Conservation (phyloP, 768 basidiomycete genomes). For the Coprinellus micaceus region DNA sequence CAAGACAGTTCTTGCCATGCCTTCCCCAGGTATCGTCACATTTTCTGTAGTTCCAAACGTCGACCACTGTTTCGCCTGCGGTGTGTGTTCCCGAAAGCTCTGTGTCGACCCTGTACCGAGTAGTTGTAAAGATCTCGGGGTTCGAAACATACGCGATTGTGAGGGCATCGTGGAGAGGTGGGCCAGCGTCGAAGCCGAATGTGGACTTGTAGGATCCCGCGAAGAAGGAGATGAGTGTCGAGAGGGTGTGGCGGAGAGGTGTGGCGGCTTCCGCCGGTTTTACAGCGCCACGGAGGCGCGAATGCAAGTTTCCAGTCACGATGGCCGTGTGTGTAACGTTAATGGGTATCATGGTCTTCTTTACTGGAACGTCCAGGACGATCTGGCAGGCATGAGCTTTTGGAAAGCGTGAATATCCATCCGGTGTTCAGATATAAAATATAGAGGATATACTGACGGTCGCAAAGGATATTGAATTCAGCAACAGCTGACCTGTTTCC, state of each 20-base stretch:
- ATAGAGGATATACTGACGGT: constrained; percentile 51
- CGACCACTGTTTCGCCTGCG: constrained; percentile 76
- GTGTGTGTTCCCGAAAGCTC: constrained; percentile 67
- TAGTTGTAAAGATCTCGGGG: constrained; percentile 62
- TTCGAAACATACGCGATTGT: constrained; percentile 72
- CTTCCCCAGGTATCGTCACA: constrained; percentile 71
- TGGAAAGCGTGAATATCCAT: neutral
- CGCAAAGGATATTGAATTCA: constrained; percentile 80
- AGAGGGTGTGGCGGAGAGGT: constrained; percentile 67
- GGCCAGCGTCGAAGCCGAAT: constrained; percentile 81
- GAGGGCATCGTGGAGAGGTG: constrained; percentile 84
- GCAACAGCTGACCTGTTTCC: constrained; percentile 80
- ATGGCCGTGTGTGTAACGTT: constrained; percentile 89
- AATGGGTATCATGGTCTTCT: constrained; percentile 74
- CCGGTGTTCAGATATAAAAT: neutral
- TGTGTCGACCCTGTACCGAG: constrained; percentile 77
- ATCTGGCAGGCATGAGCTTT: constrained; percentile 81
- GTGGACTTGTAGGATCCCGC: constrained; percentile 66
- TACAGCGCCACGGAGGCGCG: constrained; percentile 32
- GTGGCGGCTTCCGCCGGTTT: constrained; percentile 23
- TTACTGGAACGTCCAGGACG: constrained; percentile 67
- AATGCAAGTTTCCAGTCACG: constrained; percentile 53
- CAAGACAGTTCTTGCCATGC: constrained; percentile 70
- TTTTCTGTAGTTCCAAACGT: constrained; percentile 61
- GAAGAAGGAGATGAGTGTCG: constrained; percentile 73